Evolutionary conservation across 2,329 filamentous ascomycete species (phyloP), one percentile per base, ranked within the genome.

Genomic region (Chaetomiaceae sp.): DNA sequence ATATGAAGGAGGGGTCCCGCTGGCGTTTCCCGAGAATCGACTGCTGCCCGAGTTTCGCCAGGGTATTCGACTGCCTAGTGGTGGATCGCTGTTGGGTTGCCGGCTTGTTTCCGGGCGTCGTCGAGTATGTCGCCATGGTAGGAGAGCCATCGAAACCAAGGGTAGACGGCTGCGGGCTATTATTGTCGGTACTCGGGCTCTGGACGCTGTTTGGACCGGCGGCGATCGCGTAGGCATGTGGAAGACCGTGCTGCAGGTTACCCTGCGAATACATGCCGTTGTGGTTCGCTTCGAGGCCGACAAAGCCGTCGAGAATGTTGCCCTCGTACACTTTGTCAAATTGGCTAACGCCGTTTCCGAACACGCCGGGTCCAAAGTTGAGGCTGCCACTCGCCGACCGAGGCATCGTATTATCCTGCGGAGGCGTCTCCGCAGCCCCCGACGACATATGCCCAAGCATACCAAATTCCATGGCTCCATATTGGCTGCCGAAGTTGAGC

Each of bases 381-480:
- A 71, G 64, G 38, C 72, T 71, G 9, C 67, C 66, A 11, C 65
- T 63, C 23, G 65, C 63, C 36, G 68, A 64, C 42, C 75, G 72
- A 20, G 73, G 69, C 53, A 78, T 65, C 5, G 75, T 70, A 6
- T 69, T 67, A 54, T 94, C 89, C 50, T 83, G 82, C 5, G 86
- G 82, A 6, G 86, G 84, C 14, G 84, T 88, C 62, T 94, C 89
- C n/a, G 84, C 87, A 13, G 89, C 87, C 13, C 88, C 88, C n/a
- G 88, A 90, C 55, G 89, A 90, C 88, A 99, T 95, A 68, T 97
- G 92, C 25, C 90, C 90, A 0, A 99, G 81, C 81, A 97, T 96
- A 49, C 90, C 88, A 68, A 97, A 96, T 69, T 97, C 94, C 69
- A 96, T 79, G 16, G 91, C 92, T 55, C 91, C 92, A 66, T 97